These are phyloP conservation scores for Nissolia schottii DNA, from an alignment of 306 rosid species.

Conservation along the genomic window DNA sequence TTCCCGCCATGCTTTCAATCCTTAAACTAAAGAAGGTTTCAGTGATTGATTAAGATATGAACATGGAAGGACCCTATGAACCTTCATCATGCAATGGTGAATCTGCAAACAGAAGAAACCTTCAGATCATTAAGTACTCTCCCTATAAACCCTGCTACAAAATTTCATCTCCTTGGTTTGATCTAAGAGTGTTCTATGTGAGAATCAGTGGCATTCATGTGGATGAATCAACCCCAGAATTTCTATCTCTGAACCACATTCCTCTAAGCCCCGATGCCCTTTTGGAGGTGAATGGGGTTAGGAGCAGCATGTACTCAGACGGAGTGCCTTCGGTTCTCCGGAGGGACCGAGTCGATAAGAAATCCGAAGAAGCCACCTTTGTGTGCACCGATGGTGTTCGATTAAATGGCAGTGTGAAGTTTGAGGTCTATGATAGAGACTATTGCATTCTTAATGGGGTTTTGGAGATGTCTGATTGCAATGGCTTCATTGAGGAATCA, in stretches of 20 bases:
- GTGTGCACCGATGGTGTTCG: slow-evolving; percentile 82
- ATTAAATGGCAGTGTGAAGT: slow-evolving; percentile 69
- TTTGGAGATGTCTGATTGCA: slow-evolving; percentile 63
- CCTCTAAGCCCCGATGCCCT: slow-evolving; percentile 77
- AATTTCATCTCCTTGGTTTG: slow-evolving; percentile 68
- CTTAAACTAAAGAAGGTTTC: slow-evolving; percentile 19
- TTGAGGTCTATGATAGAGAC: slow-evolving; percentile 71
- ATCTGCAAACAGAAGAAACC: slow-evolving; percentile 30
- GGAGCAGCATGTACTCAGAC: slow-evolving; percentile 55
- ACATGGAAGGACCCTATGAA: slow-evolving; percentile 58
- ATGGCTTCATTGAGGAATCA: slow-evolving; percentile 52
- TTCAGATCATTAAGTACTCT: slow-evolving; percentile 60
- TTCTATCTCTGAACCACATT: slow-evolving; percentile 64
- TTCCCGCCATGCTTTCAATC: slow-evolving; percentile 20
- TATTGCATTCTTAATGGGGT: slow-evolving; percentile 70
- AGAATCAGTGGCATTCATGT: slow-evolving; percentile 66
- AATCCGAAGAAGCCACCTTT: slow-evolving; percentile 80
- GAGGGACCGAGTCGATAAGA: slow-evolving; percentile 82
- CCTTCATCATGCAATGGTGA: slow-evolving; percentile 37
- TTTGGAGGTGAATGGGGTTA: slow-evolving; percentile 81
- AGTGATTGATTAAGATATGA: slow-evolving; percentile 49
- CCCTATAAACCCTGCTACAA: slow-evolving; percentile 56
- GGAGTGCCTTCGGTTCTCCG: slow-evolving; percentile 75
- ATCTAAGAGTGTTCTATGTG: slow-evolving; percentile 84
- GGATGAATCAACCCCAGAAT: slow-evolving; percentile 68